phyloP scores from a whole-genome alignment of 2,329 filamentous ascomycete genomes.

The Torrubiella hemipterigena region DNA sequence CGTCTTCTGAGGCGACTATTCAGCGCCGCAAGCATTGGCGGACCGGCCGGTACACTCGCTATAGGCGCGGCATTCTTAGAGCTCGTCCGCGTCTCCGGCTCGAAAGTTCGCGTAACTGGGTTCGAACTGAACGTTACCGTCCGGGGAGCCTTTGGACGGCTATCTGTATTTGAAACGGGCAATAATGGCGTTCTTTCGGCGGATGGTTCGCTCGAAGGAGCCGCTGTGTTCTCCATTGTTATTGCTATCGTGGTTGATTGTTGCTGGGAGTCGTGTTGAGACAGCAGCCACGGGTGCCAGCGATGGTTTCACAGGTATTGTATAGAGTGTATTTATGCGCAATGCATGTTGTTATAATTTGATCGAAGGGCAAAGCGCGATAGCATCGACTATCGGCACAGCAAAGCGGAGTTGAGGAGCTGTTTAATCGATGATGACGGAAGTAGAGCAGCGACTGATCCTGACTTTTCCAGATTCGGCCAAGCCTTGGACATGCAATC shows the following conservation, averaged over 20 bases:
- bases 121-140: constrained; percentile 71
- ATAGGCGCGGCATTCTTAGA: too few species aligned
- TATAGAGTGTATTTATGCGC: background rate
- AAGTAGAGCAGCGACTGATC: background rate
- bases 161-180: constrained; percentile 15
- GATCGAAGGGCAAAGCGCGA: too few species aligned
- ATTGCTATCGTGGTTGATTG: background rate
- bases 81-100: constrained; percentile 26
- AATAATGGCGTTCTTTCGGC: constrained; percentile 24
- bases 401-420: too few species aligned
- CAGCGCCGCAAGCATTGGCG: constrained; percentile 60
- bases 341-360: too few species aligned
- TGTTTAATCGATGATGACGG: background rate
- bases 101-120: constrained; percentile 49
- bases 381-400: too few species aligned
- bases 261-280: too few species aligned
- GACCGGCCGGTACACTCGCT: constrained; percentile 22
- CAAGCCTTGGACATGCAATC: too few species aligned
- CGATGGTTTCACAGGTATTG: too few species aligned
- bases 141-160: constrained; percentile 36
- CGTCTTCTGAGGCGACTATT: constrained; percentile 81
- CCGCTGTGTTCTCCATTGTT: constrained; percentile 5
- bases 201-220: constrained; percentile 4
- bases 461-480: constrained; percentile 2
- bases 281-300: too few species aligned